These are phyloP conservation scores for Parathielavia appendiculata DNA, from an alignment of 495 filamentous ascomycete species.

Conservation along the genomic window DNA sequence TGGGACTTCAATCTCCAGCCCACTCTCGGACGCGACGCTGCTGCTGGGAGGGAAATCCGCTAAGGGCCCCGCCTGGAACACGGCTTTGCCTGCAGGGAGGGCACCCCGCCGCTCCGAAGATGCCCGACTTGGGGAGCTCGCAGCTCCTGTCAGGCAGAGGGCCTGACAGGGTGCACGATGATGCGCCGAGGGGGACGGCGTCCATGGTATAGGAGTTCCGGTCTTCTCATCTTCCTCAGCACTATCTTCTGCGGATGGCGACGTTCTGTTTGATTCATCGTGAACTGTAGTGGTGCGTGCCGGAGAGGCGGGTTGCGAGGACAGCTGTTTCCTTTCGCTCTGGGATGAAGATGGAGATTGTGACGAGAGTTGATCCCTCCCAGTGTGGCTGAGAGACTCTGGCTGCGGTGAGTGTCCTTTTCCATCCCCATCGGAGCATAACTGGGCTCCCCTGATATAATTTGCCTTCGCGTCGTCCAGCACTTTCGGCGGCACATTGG, in stretches of 20 bases:
- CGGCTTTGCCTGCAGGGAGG: not conserved
- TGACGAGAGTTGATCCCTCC: not conserved
- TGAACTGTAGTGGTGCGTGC: not conserved
- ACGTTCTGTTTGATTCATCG: not conserved
- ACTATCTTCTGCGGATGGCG: not conserved
- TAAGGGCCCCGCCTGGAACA: not conserved
- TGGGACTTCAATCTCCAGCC: conserved; percentile 52
- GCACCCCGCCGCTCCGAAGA: not conserved
- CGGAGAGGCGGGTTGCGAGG: not conserved
- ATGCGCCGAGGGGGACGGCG: conserved; percentile 17
- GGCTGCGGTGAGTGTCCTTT: not conserved
- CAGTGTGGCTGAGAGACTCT: not conserved
- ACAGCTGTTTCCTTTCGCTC: not conserved
- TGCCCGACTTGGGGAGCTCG: not conserved
- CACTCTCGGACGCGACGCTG: conserved; percentile 40
- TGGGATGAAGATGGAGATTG: not conserved
- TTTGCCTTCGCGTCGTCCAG: conserved; percentile 29
- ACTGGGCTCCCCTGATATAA: not conserved
- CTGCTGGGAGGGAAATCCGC: conserved; percentile 31
- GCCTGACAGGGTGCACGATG: not conserved
- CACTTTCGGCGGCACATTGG: conserved; percentile 39
- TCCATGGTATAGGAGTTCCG: conserved; percentile 16
- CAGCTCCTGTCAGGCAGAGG: not conserved
- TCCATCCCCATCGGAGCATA: not conserved
- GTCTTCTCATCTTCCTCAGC: not conserved